phyloP scores from a whole-genome alignment of 495 filamentous ascomycete genomes.

The Talaromyces proteolyticus region DNA sequence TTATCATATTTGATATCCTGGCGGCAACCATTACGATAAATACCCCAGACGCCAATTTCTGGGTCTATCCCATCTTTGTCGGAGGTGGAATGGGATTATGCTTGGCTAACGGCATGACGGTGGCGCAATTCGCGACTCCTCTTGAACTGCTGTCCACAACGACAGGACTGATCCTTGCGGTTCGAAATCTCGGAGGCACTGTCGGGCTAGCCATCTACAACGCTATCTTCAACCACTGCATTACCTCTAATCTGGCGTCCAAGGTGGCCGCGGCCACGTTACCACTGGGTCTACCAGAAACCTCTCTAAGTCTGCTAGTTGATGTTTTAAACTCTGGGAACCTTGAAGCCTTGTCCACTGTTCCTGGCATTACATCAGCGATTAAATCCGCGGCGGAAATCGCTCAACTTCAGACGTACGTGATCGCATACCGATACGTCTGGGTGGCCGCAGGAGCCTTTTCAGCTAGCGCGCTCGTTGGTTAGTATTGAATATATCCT shows the following conservation, averaged over 20 bases:
- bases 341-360: background rate
- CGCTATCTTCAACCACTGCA: background rate
- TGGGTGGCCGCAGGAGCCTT: background rate
- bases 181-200: slow-evolving; percentile 46
- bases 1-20: background rate
- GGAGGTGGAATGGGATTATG: background rate
- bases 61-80: background rate
- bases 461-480: background rate
- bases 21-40: background rate
- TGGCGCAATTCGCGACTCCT: background rate
- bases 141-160: background rate
- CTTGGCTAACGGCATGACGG: background rate
- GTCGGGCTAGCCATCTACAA: slow-evolving; percentile 40
- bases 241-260: background rate
- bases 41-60: background rate
- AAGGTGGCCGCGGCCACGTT: background rate
- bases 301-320: background rate
- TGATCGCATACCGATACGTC: background rate
- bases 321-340: background rate
- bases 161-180: background rate
- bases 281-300: background rate
- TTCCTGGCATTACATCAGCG: background rate
- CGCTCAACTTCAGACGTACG: background rate
- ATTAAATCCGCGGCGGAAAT: background rate
- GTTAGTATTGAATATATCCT: background rate